A percentile compares a stretch with the other conserved stretches of the same genome.
These are phyloP conservation scores for Daldinia sp. DNA, from an alignment of 2,329 filamentous ascomycete genomes.

Conservation along the genomic window DNA sequence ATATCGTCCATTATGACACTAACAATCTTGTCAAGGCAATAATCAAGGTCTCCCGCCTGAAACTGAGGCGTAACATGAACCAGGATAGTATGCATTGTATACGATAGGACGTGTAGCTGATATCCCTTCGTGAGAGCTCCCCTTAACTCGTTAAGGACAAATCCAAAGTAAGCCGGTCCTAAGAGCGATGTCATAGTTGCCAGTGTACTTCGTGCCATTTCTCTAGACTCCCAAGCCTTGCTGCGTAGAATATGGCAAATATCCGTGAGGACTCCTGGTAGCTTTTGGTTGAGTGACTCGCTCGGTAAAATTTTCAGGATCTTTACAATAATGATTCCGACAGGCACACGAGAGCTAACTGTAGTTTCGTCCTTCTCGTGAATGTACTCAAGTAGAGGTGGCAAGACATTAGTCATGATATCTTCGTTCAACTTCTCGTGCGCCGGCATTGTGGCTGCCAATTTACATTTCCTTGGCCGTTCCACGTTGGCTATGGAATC, in stretches of 20 bases:
- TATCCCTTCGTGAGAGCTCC: constrained; percentile 87
- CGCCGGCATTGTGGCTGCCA: constrained; percentile 75
- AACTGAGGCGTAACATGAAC: constrained; percentile 79
- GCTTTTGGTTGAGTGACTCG: constrained; percentile 76
- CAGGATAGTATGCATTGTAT: constrained; percentile 91
- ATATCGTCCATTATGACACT: constrained; percentile 96
- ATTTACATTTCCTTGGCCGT: constrained; percentile 53
- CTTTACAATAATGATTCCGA: constrained; percentile 90
- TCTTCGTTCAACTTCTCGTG: constrained; percentile 77
- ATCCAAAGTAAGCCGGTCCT: constrained; percentile 86
- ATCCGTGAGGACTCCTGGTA: constrained; percentile 89
- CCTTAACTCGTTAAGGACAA: constrained; percentile 91
- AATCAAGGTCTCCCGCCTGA: constrained; percentile 86
- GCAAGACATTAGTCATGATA: constrained; percentile 79
- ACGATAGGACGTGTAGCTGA: constrained; percentile 94
- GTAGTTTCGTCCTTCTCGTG: constrained; percentile 95
- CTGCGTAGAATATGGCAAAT: constrained; percentile 93
- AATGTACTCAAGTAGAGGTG: constrained; percentile 83
- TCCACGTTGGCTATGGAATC: constrained; percentile 49
- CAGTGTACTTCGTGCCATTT: constrained; percentile 90
- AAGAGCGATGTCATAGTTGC: constrained; percentile 84
- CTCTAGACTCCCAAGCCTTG: constrained; percentile 86
- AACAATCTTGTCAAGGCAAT: constrained; percentile 83
- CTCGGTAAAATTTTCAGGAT: constrained; percentile 83
- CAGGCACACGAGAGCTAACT: constrained; percentile 90